Conservation (phyloP, 805 yeast genomes). For the Yarrowia hollandica region DNA sequence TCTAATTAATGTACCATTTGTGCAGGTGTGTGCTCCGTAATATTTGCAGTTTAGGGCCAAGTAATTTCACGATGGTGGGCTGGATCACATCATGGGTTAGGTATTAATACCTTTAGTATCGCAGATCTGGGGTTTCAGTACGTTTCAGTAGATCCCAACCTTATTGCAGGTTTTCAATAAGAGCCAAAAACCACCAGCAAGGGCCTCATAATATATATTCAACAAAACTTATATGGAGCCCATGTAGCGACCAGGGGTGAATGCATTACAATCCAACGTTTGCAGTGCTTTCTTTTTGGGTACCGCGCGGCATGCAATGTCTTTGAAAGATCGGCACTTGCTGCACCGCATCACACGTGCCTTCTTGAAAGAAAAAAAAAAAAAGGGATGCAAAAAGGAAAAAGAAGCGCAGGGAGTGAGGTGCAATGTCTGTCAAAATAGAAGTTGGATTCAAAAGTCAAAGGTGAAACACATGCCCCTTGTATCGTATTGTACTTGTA, state of each 20-base stretch:
- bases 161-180: neutral
- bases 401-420: neutral
- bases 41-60: too few relatives aligned
- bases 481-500: too few relatives aligned
- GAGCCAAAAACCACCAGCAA: neutral
- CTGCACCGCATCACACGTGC: slow-evolving; percentile 20
- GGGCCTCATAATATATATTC: neutral
- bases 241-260: neutral
- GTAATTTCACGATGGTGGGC: neutral
- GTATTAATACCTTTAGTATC: neutral
- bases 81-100: neutral
- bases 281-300: slow-evolving; percentile 4
- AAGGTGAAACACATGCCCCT: neutral
- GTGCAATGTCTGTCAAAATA: neutral
- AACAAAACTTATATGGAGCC: neutral
- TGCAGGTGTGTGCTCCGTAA: too few relatives aligned
- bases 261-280: neutral
- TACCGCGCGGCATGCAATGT: slow-evolving; percentile 11
- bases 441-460: neutral
- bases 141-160: slow-evolving; percentile 9
- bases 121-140: slow-evolving; percentile 14
- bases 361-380: neutral
- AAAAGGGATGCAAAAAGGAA: neutral
- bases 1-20: too few relatives aligned
- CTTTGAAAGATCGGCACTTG: slow-evolving; percentile 6